Evolutionary conservation across 73 alveolate species (phyloP), one percentile per base, ranked within the genome.

Genomic region (Symbiodinium pilosum): DNA sequence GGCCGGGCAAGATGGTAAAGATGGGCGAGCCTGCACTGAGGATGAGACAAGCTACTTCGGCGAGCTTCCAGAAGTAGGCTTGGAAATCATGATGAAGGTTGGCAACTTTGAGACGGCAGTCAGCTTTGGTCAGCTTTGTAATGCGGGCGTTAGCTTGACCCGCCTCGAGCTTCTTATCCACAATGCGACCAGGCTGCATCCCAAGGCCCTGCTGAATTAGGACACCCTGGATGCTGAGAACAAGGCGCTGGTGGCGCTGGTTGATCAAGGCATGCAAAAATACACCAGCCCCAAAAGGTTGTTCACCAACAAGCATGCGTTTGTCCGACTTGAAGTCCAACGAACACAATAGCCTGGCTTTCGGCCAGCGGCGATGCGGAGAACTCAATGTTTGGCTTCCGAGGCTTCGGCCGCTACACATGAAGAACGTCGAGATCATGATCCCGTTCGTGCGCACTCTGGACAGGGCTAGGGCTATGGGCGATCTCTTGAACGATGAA

Each of bases 341-440:
- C 26, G 89, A 77, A 26, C 26, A 77, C 52, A 39, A 36, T 14
- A 39, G 89, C 43, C 89, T 77, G 30, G 24, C 26, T 38, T 14
- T 14, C 21, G 89, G 89, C 14, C 30, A 77, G 52, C 16, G 24
- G 64, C 26, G 89, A 38, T 77, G 89, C 14, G 26, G 89, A 77
- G 52, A 77, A 77, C 52, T 26, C 89, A 77, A 77, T 77, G 89
- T 18, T 77, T 26, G 89, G 89, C 52, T 77, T 36, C 64, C 43
- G 89, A 18, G 89, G 89, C 52, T 36, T 16, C 52, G 43, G 64
- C 52, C 89, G 89, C 52, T 77, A 77, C 89, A 54, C 75, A n/a
- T n/a, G n/a, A n/a, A n/a, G n/a, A n/a, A n/a, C n/a, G n/a, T n/a
- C n/a, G n/a, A n/a, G n/a, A n/a, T n/a, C n/a, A n/a, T n/a, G n/a